Conservation (phyloP, 1,284 basidiomycete genomes). For the Caloboletus firmus region DNA sequence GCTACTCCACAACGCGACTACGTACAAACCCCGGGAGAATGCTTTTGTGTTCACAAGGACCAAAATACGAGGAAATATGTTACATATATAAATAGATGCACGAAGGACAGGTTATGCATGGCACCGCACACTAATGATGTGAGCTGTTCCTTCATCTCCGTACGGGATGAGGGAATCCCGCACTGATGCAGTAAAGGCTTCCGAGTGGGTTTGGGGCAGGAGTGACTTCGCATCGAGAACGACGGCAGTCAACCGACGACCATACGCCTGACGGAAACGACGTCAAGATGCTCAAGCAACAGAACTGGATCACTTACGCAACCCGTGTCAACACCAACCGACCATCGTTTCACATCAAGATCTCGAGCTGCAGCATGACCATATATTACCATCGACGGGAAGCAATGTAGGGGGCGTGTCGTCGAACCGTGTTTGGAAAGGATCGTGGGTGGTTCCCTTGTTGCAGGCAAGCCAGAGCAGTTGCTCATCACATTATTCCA, state of each 20-base stretch:
- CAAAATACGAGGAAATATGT: not conserved
- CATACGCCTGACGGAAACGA: conserved; percentile 44
- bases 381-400: conserved; percentile 78
- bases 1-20: not conserved
- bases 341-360: conserved; percentile 77
- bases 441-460: conserved; percentile 1
- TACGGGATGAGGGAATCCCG: conserved; percentile 23
- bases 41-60: not conserved
- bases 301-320: conserved; percentile 53
- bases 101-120: conserved; percentile 4
- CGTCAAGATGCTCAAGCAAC: not conserved
- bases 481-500: conserved; percentile 72
- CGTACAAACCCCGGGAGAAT: not conserved
- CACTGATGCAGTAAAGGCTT: not conserved
- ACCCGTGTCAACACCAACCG: conserved; percentile 78
- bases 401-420: conserved; percentile 52
- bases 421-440: conserved; percentile 4
- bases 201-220: not conserved
- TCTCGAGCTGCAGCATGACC: conserved; percentile 78
- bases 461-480: conserved; percentile 56
- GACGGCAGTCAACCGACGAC: conserved; percentile 54
- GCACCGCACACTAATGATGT: conserved; percentile 37
- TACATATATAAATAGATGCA: not conserved
- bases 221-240: conserved; percentile 44
- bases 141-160: conserved; percentile 36